These are phyloP conservation scores for Luffa aegyptiaca DNA, from an alignment of 306 rosid species.

Conservation along the genomic window DNA sequence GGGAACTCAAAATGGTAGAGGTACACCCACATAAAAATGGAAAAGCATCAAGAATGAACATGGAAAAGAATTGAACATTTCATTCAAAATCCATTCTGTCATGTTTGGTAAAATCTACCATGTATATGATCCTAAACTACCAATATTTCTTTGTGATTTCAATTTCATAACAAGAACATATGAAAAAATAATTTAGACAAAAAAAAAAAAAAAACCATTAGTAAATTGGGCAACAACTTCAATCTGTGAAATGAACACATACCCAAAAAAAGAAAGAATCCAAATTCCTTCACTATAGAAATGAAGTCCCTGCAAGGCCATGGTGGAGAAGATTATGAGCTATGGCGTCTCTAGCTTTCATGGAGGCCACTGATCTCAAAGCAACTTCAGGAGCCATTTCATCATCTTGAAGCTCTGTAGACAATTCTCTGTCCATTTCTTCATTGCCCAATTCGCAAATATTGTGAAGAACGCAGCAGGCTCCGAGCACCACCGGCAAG, in stretches of 20 bases:
- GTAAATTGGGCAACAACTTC: background rate
- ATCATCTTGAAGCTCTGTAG: slow-evolving; percentile 54
- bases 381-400: slow-evolving; percentile 64
- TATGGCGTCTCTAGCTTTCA: slow-evolving; percentile 76
- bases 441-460: slow-evolving; percentile 76
- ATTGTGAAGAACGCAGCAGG: slow-evolving; percentile 88
- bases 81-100: background rate
- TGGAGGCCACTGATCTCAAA: slow-evolving; percentile 45
- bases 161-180: background rate
- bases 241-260: background rate
- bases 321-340: slow-evolving; percentile 96
- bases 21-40: background rate
- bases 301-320: slow-evolving; percentile 86
- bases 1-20: background rate
- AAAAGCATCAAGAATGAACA: background rate
- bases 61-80: background rate
- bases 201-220: background rate
- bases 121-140: slow-evolving; percentile 4
- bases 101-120: background rate
- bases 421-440: slow-evolving; percentile 42
- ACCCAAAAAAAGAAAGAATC: background rate
- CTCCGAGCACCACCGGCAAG: slow-evolving; percentile 82
- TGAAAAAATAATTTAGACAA: background rate
- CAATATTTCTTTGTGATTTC: background rate
- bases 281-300: slow-evolving; percentile 24